phyloP scores from a whole-genome alignment of 306 rosid species.

The Corylus americana region DNA sequence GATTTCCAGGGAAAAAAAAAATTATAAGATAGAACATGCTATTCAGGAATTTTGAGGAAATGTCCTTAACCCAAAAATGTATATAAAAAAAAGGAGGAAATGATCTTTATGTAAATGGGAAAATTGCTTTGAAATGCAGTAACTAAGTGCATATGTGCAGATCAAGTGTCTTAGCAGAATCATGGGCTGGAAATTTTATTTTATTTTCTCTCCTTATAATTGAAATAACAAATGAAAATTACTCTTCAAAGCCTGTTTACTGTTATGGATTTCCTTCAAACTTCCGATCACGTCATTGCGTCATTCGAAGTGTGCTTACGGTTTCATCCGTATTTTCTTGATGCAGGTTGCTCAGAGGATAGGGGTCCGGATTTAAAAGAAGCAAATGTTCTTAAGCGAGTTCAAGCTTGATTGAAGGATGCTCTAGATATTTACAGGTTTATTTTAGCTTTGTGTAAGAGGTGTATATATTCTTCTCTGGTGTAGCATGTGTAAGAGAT shows the following conservation, averaged over 20 bases:
- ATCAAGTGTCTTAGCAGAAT: not conserved
- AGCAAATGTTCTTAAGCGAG: not conserved
- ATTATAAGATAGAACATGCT: too few relatives aligned
- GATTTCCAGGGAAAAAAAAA: too few relatives aligned
- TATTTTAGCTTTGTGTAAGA: constrained; percentile 19
- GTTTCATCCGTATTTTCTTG: constrained; percentile 17
- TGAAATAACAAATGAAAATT: too few relatives aligned
- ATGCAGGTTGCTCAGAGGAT: constrained; percentile 79
- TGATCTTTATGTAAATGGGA: too few relatives aligned
- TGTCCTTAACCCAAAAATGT: too few relatives aligned
- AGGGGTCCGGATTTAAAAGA: constrained; percentile 52
- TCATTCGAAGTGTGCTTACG: not conserved
- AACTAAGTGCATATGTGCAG: too few relatives aligned
- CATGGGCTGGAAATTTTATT: not conserved
- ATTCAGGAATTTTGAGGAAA: too few relatives aligned
- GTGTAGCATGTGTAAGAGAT: constrained; percentile 15
- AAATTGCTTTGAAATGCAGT: too few relatives aligned
- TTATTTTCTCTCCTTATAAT: not conserved
- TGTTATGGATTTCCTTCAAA: not conserved
- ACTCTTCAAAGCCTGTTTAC: not conserved
- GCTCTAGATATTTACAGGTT: constrained; percentile 30
- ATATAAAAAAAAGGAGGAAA: too few relatives aligned
- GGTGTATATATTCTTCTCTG: constrained; percentile 9
- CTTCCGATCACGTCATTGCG: not conserved
- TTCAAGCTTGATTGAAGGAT: constrained; percentile 24